Base-by-base conservation (phyloP, 192 early-diverging fungal genomes). In the Pilaira anomala region DNA sequence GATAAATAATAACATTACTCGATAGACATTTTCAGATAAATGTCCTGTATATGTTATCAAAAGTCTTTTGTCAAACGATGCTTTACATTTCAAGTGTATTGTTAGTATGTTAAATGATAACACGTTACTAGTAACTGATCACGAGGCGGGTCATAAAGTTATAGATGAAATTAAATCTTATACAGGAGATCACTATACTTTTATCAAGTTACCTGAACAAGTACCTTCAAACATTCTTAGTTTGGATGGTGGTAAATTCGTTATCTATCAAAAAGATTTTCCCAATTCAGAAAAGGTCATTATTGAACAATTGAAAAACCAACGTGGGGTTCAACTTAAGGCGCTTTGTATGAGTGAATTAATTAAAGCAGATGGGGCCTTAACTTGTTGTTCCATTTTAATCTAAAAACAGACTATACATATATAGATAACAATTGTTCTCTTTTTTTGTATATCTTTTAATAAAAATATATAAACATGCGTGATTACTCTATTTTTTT, bases 301-400 rank as follows among this genome's bases (percentile, higher is more conserved):
- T 2, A 45, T 51, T 2, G 41, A 62, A 3, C 57, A 60, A 30
- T 22, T 78, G 52, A 48, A 21, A 2, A 18, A 33, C 14, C 28
- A 33, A 28, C 45, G 60, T 18, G 60, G 60, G 6, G 24, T 48
- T 1, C 13, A 49, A 14, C 5, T 61, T 11, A 19, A 61, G 18
- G 25, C 60, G 18, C 48, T 49, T 68, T 36, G 33, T 36, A 36
- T 36, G 33, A 58, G 62, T 19, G 68, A 78, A 48, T 60, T 78
- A 2, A 78, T 78, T 29, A 71, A 75, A 40, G 73, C 73, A 3
- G 76, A 78, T 39, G 73, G 76, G 0, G 72, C 76, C 3, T 48
- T 78, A 46, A 78, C 76, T 2, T 78, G 76, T 60, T 74, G 72
- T 41, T 68, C 65, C 12, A 48, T 78, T n/a, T 45, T 73, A 26